Conservation (phyloP, 352 stramenopile genomes). For the Pelagophyceae sp. region DNA sequence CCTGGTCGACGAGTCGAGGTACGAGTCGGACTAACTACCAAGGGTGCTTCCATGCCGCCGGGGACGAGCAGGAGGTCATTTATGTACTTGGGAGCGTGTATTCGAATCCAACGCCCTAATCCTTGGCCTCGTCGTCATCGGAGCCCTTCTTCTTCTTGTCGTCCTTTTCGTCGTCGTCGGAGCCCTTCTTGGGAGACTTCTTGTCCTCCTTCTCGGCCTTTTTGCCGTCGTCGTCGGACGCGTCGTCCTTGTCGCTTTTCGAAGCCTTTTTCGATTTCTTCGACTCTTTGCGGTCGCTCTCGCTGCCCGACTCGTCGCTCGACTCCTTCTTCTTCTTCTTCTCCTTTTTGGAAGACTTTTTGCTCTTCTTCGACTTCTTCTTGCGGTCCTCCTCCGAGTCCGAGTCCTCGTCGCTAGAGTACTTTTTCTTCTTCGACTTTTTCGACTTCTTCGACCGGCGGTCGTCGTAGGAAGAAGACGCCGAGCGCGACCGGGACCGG, state of each 20-base stretch:
- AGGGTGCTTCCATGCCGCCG: too few species aligned
- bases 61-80: too few species aligned
- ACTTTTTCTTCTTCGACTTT: not conserved
- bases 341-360: not conserved
- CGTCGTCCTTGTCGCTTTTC: not conserved
- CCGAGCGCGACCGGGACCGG: not conserved
- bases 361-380: not conserved
- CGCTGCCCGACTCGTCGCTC: not conserved
- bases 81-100: too few species aligned
- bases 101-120: not conserved
- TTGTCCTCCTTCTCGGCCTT: not conserved
- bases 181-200: not conserved
- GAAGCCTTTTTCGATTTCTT: not conserved
- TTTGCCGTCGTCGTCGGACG: not conserved
- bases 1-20: not conserved
- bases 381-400: not conserved
- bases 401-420: not conserved
- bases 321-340: not conserved
- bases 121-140: not conserved
- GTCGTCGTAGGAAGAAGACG: not conserved
- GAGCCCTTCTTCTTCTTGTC: not conserved
- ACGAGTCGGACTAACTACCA: not conserved
- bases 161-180: not conserved
- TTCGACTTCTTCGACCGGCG: not conserved
- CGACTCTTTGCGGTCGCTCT: not conserved